phyloP scores from a whole-genome alignment of 768 basidiomycete species.

The Chalciporus pseudorubinellus region DNA sequence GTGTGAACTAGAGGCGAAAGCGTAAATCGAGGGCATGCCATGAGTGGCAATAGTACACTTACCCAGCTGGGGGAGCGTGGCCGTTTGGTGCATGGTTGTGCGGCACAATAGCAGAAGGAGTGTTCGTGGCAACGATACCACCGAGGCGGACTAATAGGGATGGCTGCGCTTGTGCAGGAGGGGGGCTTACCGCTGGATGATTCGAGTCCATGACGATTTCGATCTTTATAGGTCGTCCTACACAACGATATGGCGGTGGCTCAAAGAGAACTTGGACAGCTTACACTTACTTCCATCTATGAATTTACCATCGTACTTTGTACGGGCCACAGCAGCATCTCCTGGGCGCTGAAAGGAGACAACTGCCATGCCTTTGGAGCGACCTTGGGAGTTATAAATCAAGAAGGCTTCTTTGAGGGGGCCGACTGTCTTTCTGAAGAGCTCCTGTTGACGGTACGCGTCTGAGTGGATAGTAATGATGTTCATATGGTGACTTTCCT shows the following conservation, averaged over 20 bases:
- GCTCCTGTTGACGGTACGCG: constrained; percentile 45
- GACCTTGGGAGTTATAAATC: constrained; percentile 72
- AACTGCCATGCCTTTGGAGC: constrained; percentile 79
- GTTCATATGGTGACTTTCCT: constrained; percentile 40
- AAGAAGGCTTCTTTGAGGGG: constrained; percentile 68
- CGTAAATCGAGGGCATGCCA: not conserved
- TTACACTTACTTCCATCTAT: constrained; percentile 57
- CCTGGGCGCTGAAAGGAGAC: constrained; percentile 62
- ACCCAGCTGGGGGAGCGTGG: constrained; percentile 3
- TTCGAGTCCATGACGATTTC: constrained; percentile 56
- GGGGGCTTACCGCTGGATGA: constrained; percentile 14
- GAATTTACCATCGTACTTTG: constrained; percentile 74
- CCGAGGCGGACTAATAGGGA: constrained; percentile 41
- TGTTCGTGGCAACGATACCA: constrained; percentile 5
- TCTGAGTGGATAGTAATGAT: constrained; percentile 1
- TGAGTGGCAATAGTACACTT: constrained; percentile 1
- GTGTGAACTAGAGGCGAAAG: constrained; percentile 13
- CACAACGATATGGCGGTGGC: not conserved
- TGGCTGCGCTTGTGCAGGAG: constrained; percentile 30
- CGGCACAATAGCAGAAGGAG: constrained; percentile 1
- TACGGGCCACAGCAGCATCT: constrained; percentile 60
- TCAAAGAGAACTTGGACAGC: not conserved
- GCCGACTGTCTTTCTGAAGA: constrained; percentile 76
- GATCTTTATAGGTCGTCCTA: constrained; percentile 67
- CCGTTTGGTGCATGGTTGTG: constrained; percentile 20